A percentile compares a stretch with the other conserved stretches of the same genome.
Evolutionary conservation across 768 basidiomycete species (phyloP).

Genomic region (Rhizopogon sp.): DNA sequence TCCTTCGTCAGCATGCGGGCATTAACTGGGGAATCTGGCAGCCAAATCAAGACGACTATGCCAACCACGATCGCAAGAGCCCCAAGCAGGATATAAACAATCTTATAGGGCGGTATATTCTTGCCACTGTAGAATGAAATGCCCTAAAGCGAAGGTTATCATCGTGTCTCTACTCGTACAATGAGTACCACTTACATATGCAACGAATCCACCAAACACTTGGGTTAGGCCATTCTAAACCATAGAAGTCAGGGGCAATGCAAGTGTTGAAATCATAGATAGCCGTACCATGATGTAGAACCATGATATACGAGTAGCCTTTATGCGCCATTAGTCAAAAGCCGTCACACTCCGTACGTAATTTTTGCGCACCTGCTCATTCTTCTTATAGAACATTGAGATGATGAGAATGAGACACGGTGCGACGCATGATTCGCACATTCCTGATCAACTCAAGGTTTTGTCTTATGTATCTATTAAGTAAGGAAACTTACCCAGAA

Average conservation of each 20-base stretch:
- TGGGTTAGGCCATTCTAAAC: slow-evolving; percentile 53
- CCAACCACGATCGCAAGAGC: slow-evolving; percentile 58
- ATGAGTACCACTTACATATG: slow-evolving; percentile 40
- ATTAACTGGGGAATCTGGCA: slow-evolving; percentile 63
- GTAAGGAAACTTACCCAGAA: slow-evolving; percentile 39
- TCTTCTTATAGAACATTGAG: slow-evolving; percentile 66
- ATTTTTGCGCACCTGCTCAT: slow-evolving; percentile 43
- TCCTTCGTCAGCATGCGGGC: slow-evolving; percentile 51
- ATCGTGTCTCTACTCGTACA: not conserved
- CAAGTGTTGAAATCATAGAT: not conserved
- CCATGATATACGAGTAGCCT: slow-evolving; percentile 57
- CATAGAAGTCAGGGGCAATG: not conserved
- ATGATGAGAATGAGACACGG: slow-evolving; percentile 59
- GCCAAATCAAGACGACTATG: slow-evolving; percentile 48
- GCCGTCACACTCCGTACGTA: not conserved
- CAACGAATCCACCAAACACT: slow-evolving; percentile 59
- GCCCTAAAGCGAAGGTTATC: slow-evolving; percentile 31
- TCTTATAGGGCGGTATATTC: slow-evolving; percentile 50
- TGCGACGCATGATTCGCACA: slow-evolving; percentile 64
- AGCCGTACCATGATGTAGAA: slow-evolving; percentile 59
- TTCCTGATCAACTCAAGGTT: slow-evolving; percentile 33
- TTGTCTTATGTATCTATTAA: not conserved
- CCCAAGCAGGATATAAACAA: slow-evolving; percentile 57
- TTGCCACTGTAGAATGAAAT: slow-evolving; percentile 50
- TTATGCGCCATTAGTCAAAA: slow-evolving; percentile 2